These are phyloP conservation scores for Curvularia verruculosa DNA, from an alignment of 2,329 filamentous ascomycete genomes.

Conservation along the genomic window DNA sequence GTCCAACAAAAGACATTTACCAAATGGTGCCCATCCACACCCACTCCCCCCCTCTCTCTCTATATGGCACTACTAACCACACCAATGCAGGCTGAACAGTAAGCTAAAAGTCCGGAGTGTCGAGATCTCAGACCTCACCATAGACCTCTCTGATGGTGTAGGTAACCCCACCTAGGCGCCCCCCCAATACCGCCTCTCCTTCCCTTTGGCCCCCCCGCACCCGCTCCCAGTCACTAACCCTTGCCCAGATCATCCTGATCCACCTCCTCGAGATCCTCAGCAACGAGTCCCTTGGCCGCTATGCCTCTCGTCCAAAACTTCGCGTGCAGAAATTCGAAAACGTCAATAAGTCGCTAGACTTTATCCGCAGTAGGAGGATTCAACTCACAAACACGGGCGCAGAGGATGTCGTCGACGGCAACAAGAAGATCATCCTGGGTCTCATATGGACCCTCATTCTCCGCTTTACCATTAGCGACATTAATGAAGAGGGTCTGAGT, in stretches of 20 bases:
- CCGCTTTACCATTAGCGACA: conserved; percentile 97
- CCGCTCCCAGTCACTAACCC: conserved; percentile 18
- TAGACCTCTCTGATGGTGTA: conserved; percentile 92
- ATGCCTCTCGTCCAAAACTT: conserved; percentile 94
- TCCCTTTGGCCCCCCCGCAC: conserved; percentile 7
- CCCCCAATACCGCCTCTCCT: conserved; percentile 10
- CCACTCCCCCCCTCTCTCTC: conserved; percentile 14
- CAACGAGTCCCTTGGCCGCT: conserved; percentile 91
- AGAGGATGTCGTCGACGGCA: conserved; percentile 97
- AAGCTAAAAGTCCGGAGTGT: conserved; percentile 82
- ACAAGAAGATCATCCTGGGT: conserved; percentile 94
- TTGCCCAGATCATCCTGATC: conserved; percentile 82
- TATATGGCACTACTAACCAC: conserved; percentile 27
- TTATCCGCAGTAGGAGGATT: conserved; percentile 87
- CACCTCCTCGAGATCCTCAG: conserved; percentile 97
- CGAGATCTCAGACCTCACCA: conserved; percentile 83
- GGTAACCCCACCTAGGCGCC: conserved; percentile 51
- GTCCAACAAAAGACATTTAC: conserved; percentile 99
- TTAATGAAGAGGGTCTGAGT: conserved; percentile 96
- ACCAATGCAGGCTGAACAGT: conserved; percentile 79
- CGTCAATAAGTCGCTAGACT: conserved; percentile 93
- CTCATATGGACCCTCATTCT: conserved; percentile 99
- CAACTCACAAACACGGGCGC: conserved; percentile 99
- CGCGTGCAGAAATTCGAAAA: conserved; percentile 98
- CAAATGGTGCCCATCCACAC: conserved; percentile 73